Conservation (phyloP, 179 eudicot genomes). For the Vitellaria paradoxa region DNA sequence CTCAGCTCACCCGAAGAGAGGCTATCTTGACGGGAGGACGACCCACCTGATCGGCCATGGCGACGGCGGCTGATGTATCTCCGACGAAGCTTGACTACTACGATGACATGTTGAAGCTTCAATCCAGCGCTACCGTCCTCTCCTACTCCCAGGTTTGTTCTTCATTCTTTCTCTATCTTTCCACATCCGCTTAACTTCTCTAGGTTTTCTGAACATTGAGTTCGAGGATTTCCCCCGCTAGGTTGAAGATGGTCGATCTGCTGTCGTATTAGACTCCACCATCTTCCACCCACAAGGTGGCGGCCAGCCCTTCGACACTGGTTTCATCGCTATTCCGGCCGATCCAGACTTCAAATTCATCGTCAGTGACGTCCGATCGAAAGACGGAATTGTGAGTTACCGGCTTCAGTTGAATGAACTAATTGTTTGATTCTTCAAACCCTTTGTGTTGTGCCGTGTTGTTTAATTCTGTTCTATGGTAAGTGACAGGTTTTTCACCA, state of each 20-base stretch:
- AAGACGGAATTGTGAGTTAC: constrained; percentile 53
- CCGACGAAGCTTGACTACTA: constrained; percentile 62
- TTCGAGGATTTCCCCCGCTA: neutral
- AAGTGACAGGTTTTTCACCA: constrained; percentile 65
- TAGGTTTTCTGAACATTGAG: neutral
- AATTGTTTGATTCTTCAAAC: neutral
- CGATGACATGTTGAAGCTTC: constrained; percentile 55
- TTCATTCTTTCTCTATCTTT: neutral
- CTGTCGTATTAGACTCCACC: constrained; percentile 60
- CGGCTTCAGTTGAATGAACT: neutral
- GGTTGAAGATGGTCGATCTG: constrained; percentile 58
- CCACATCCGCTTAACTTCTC: neutral
- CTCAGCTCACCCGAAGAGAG: too few relatives aligned
- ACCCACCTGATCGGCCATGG: too few relatives aligned
- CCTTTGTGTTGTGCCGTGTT: neutral
- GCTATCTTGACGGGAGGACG: too few relatives aligned
- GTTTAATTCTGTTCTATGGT: neutral
- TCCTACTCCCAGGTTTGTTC: constrained; percentile 42
- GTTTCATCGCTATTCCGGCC: constrained; percentile 39
- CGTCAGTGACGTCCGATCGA: constrained; percentile 74
- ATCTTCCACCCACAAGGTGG: constrained; percentile 95
- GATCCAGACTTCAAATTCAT: constrained; percentile 43
- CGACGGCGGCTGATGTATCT: constrained; percentile 12
- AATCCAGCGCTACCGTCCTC: constrained; percentile 46
- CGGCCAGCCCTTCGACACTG: constrained; percentile 81